A percentile compares a stretch with the other conserved stretches of the same genome.
Evolutionary conservation across 495 filamentous ascomycete genomes (phyloP).

Genomic region (Bombardia bombarda): DNA sequence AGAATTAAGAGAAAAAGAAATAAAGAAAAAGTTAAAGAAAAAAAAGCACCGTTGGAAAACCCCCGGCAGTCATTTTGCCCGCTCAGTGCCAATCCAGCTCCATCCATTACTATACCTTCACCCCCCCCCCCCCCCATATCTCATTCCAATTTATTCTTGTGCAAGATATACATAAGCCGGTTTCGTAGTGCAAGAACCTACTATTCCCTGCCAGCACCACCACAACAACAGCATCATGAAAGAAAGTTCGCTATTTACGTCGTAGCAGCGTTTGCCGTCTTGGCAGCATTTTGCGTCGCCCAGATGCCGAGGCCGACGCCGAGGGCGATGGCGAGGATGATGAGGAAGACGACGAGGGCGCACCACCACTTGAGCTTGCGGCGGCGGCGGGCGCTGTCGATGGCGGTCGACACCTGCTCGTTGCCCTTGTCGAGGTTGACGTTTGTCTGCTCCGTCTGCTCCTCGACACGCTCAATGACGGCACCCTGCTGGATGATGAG

Average conservation of each 20-base stretch:
- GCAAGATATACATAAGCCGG: too few relatives aligned
- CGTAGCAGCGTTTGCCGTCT: neutral
- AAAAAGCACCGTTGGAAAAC: too few relatives aligned
- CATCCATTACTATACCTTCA: too few relatives aligned
- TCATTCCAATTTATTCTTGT: too few relatives aligned
- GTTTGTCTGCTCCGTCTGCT: slow-evolving; percentile 47
- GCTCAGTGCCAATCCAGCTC: too few relatives aligned
- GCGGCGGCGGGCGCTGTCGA: slow-evolving; percentile 46
- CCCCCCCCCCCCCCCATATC: too few relatives aligned
- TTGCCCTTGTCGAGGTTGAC: slow-evolving; percentile 53
- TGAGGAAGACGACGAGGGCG: slow-evolving; percentile 49
- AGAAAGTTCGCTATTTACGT: neutral
- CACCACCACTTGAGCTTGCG: slow-evolving; percentile 69
- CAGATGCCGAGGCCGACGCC: slow-evolving; percentile 36
- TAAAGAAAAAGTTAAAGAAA: too few relatives aligned
- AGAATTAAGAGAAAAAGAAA: too few relatives aligned
- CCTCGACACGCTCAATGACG: slow-evolving; percentile 44
- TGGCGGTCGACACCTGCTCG: slow-evolving; percentile 52
- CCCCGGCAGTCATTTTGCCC: too few relatives aligned
- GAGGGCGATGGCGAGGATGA: slow-evolving; percentile 44
- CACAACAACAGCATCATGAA: too few relatives aligned
- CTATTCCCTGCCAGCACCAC: too few relatives aligned
- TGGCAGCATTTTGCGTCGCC: slow-evolving; percentile 9
- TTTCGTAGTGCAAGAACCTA: too few relatives aligned
- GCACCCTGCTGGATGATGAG: slow-evolving; percentile 56